Conservation (phyloP, 202 grass and related monocot genomes). For the Hordeum pubiflorum region DNA sequence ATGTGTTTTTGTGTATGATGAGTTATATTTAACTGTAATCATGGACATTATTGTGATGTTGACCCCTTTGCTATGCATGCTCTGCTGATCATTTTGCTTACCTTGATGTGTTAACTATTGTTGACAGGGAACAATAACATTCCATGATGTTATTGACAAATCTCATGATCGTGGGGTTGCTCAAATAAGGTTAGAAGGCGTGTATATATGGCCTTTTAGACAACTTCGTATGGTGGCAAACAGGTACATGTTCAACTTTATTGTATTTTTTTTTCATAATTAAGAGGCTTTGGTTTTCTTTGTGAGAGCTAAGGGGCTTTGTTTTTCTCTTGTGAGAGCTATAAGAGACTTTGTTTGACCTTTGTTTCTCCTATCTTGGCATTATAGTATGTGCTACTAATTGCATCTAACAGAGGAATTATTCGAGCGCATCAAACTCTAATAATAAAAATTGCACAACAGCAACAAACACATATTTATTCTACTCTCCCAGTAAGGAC, state of each 20-base stretch:
- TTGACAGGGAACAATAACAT: slow-evolving; percentile 81
- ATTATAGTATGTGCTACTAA: slow-evolving; percentile 6
- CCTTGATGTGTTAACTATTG: neutral
- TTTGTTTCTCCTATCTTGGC: neutral
- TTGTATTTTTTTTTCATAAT: slow-evolving; percentile 26
- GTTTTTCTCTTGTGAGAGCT: neutral
- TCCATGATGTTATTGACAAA: slow-evolving; percentile 84
- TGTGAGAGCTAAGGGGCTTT: neutral
- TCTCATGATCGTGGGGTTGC: slow-evolving; percentile 58
- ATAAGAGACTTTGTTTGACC: neutral
- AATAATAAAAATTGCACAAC: neutral
- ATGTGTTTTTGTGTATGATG: neutral
- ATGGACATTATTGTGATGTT: neutral
- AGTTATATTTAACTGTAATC: neutral
- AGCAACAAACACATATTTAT: neutral
- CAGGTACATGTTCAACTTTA: slow-evolving; percentile 42
- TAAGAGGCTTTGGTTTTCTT: neutral
- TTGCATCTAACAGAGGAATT: neutral
- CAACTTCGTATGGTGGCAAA: slow-evolving; percentile 94
- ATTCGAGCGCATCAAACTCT: neutral
- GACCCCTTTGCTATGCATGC: neutral
- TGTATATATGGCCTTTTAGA: slow-evolving; percentile 98
- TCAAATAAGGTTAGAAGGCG: slow-evolving; percentile 88
- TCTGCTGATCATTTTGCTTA: slow-evolving; percentile 5
- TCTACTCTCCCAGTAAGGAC: neutral